Evolutionary conservation across 345 rosid genomes (phyloP), one percentile per base, ranked within the genome.

Genomic region (Brassica juncea): DNA sequence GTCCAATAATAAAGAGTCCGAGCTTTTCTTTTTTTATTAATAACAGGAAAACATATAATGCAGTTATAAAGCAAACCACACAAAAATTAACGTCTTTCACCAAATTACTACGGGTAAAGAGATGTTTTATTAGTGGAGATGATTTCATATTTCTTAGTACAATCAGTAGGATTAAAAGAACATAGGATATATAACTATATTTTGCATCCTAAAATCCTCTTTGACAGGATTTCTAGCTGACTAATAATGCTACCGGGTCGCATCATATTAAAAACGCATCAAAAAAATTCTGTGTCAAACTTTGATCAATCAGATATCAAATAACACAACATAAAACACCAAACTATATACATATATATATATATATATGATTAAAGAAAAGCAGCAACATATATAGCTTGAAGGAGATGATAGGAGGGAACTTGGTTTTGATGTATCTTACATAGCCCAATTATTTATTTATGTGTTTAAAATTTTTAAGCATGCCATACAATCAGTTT

Each of bases 401-500:
- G 60, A 55, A 6, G 21, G 60, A 55, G 60, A 55, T 55, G 27
- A 2, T 55, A 55, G 11, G 11, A 15, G 9, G 60, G 60, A 54
- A 16, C 25, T 55, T 8, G 11, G 11, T 19, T 55, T 19, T 55
- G 60, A 58, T 58, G 28, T 6, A 57, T 57, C 28, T 21, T 58
- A 58, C 30, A 58, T 58, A 58, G 9, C 62, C 62, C 21, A 58
- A 21, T 58, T 58, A 58, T 21, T 21, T 58, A 21, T 57, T 2
- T 8, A 4, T 57, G 1, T 49, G 16, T 49, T 8, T 12, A 4
- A 4, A 12, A 47, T 2, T 4, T n/a, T 54, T 62, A 47, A 32
- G 35, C 61, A 55, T n/a, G 65, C 7, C 68, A 76, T 74, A 28
- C 54, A 47, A 47, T 47, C 54, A 47, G 81, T 83, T 73, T 73